Conservation (phyloP, 305 asterid species). For the Fraxinus platypoda region DNA sequence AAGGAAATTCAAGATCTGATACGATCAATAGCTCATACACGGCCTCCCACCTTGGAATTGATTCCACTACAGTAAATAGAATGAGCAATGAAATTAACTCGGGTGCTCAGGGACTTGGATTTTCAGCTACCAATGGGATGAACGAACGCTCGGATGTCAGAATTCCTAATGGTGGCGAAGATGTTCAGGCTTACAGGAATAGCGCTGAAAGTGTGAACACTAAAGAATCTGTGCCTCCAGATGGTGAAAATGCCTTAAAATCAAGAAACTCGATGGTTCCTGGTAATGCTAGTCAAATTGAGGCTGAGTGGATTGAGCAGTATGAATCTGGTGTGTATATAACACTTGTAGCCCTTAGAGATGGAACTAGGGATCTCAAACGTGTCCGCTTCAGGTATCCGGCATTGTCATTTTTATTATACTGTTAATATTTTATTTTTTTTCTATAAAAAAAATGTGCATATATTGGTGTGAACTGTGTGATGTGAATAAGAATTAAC, state of each 20-base stretch:
- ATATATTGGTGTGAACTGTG: background rate
- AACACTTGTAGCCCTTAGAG: conserved; percentile 80
- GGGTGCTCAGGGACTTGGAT: conserved; percentile 40
- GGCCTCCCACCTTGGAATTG: conserved; percentile 43
- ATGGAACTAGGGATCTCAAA: conserved; percentile 93
- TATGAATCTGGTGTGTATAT: conserved; percentile 91
- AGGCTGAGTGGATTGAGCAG: conserved; percentile 93
- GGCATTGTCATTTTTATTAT: background rate
- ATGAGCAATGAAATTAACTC: conserved; percentile 34
- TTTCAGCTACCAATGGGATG: conserved; percentile 38
- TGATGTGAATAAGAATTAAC: background rate
- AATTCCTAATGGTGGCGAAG: conserved; percentile 47
- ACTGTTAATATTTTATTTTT: background rate
- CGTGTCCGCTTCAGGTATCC: conserved; percentile 96
- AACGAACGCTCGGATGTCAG: conserved; percentile 57
- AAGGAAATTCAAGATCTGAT: conserved; percentile 47
- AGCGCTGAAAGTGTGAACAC: conserved; percentile 45
- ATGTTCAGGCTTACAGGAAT: conserved; percentile 40
- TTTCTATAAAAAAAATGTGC: background rate
- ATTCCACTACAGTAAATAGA: conserved; percentile 37
- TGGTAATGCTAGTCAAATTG: conserved; percentile 64
- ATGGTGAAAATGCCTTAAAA: conserved; percentile 46
- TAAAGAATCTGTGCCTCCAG: conserved; percentile 48
- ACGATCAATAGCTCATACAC: conserved; percentile 33
- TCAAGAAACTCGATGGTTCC: conserved; percentile 47